Conservation (phyloP, 495 filamentous ascomycete species). For the Evernia prunastri region DNA sequence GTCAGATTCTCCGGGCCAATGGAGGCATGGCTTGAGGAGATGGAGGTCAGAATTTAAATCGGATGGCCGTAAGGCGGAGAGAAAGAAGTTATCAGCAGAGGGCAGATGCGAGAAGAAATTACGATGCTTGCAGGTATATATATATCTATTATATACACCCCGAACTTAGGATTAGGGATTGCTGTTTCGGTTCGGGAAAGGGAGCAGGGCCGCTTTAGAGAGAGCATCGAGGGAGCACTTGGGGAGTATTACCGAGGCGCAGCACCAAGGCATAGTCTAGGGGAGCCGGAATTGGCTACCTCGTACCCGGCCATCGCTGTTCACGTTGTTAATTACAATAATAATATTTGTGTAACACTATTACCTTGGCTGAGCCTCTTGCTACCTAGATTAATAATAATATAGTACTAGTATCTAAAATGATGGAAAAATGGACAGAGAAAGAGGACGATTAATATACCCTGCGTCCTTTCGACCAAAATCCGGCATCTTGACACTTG, state of each 20-base stretch:
- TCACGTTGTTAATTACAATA: slow-evolving; percentile 9
- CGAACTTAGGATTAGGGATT: slow-evolving; percentile 20
- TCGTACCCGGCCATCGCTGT: slow-evolving; percentile 10
- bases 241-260: slow-evolving; percentile 16
- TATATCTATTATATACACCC: no score
- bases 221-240: slow-evolving; percentile 14
- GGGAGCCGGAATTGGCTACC: slow-evolving; percentile 18
- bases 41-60: background rate
- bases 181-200: slow-evolving; percentile 19
- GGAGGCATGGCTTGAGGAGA: slow-evolving; percentile 15
- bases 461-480: no score
- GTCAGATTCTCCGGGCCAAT: slow-evolving; percentile 42
- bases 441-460: no score
- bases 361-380: no score
- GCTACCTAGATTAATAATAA: no score
- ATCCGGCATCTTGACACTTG: no score
- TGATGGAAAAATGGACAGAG: no score
- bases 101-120: background rate
- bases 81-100: background rate
- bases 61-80: background rate
- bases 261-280: slow-evolving; percentile 13
- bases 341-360: no score
- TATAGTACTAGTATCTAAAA: no score
- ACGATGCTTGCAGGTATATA: background rate
- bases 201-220: slow-evolving; percentile 21